These are phyloP conservation scores for Cucurbita pepo DNA, from an alignment of 306 rosid species.

Conservation along the genomic window DNA sequence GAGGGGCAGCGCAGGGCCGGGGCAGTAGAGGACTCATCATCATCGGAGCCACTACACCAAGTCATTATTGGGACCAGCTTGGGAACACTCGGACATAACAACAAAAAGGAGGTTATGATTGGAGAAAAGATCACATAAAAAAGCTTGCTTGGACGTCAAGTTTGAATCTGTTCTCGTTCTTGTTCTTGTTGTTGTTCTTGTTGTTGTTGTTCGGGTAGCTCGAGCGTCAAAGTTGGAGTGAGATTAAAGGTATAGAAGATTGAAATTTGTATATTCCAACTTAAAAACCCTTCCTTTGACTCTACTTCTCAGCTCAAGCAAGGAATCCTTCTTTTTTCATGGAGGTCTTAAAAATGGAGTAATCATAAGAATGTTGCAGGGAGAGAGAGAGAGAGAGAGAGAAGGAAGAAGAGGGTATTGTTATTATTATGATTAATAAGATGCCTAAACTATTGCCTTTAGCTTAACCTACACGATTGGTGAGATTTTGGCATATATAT, in stretches of 20 bases:
- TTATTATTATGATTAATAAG: not conserved
- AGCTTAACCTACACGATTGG: not conserved
- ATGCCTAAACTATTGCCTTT: not conserved
- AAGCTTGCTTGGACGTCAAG: constrained; percentile 8
- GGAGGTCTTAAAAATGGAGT: too few relatives aligned
- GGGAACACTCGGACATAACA: not conserved
- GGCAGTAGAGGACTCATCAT: not conserved
- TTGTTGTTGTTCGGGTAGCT: not conserved
- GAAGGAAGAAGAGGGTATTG: too few relatives aligned
- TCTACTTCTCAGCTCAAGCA: constrained; percentile 4
- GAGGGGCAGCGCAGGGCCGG: constrained; percentile 5
- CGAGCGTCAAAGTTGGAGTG: not conserved
- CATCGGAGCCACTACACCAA: constrained; percentile 1
- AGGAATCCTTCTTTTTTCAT: not conserved
- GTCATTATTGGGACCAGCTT: not conserved
- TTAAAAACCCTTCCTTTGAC: constrained; percentile 8
- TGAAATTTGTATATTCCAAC: not conserved
- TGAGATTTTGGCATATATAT: not conserved
- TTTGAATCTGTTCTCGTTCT: not conserved
- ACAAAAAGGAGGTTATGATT: constrained; percentile 4
- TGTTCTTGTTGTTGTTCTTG: too few relatives aligned
- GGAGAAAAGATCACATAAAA: not conserved
- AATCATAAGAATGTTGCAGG: not conserved
- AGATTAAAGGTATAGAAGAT: not conserved
- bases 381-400: not conserved